Conservation (phyloP, 192 early-diverging fungal genomes). For the Spizellomyces punctatus region DNA sequence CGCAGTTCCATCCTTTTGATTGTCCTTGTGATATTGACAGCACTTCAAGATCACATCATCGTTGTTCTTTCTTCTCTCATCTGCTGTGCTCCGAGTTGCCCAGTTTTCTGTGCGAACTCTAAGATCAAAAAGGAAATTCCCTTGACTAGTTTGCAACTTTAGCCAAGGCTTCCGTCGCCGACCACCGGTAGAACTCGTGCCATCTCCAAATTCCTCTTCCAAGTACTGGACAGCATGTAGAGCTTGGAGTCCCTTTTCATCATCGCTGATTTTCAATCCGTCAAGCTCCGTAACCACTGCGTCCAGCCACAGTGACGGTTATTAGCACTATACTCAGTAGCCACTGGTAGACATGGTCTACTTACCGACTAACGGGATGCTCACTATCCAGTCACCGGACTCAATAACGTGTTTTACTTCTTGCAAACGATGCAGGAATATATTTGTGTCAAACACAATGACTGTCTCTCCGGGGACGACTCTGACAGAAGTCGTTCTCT, state of each 20-base stretch:
- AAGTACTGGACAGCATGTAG: slow-evolving; percentile 25
- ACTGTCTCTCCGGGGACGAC: slow-evolving; percentile 18
- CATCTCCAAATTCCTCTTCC: slow-evolving; percentile 22
- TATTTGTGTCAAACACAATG: slow-evolving; percentile 33
- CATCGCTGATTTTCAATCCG: slow-evolving; percentile 29
- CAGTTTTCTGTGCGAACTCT: slow-evolving; percentile 46
- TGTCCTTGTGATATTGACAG: slow-evolving; percentile 24
- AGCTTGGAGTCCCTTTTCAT: slow-evolving; percentile 14
- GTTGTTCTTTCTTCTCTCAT: slow-evolving; percentile 27
- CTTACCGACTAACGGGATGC: slow-evolving; percentile 33
- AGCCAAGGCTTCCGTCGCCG: slow-evolving; percentile 24
- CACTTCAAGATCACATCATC: slow-evolving; percentile 45
- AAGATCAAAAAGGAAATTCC: slow-evolving; percentile 37
- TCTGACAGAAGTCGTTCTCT: not conserved
- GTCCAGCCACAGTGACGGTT: not conserved
- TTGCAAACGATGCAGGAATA: slow-evolving; percentile 11
- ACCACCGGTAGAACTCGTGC: slow-evolving; percentile 2
- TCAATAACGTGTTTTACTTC: slow-evolving; percentile 4
- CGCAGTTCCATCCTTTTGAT: not conserved
- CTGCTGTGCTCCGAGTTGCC: not conserved
- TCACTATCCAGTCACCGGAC: slow-evolving; percentile 22
- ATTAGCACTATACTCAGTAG: not conserved
- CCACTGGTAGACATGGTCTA: not conserved
- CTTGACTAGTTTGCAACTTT: slow-evolving; percentile 39
- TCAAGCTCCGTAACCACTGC: slow-evolving; percentile 47